Evolutionary conservation across 805 yeast genomes (phyloP), one percentile per base, ranked within the genome.

Genomic region (Cyberlindnera euphorbiiphila): DNA sequence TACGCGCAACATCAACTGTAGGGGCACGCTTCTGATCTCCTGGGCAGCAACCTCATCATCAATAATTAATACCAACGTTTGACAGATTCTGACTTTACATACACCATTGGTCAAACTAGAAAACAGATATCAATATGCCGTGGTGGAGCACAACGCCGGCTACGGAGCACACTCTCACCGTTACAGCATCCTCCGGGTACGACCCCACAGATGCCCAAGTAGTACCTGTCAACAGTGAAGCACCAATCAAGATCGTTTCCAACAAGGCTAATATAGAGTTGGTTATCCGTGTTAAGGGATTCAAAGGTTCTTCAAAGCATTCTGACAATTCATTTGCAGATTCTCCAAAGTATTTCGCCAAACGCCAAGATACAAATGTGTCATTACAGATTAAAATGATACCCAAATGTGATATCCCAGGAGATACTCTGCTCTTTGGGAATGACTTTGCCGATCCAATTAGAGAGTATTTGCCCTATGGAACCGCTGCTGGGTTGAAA

Each of bases 381-480:
- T 64, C 72, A 23, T 51, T 71, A 35, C 64, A 64, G 50, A 49
- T 70, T 41, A 33, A 51, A 37, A 66, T 74, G 42, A 60, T 50
- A 9, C 82, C 81, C 29, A 60, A 51, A 19, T 45, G 50, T 9
- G 38, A 42, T 15, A 59, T 78, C n/a, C 51, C 49, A 14, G 85
- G 83, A 3, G 64, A 71, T 28, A 66, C 69, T n/a, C 58, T 81
- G 27, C 41, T 75, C n/a, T 81, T 76, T 60, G 88, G 88, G 1
- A 81, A 81, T 52, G 87, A 81, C 50, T 78, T 78, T 53, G 74
- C 69, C 9, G 53, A 63, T n/a, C 79, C 85, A 0, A 70, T 81
- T 22, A 61, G 69, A 22, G 78, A 78, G 32, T 65, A 66, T 37
- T 66, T 81, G 9, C 88, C 88, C 3, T 65, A 65, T 54, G 76